Evolutionary conservation across 306 rosid species (phyloP).

Genomic region (Styphnolobium japonicum): DNA sequence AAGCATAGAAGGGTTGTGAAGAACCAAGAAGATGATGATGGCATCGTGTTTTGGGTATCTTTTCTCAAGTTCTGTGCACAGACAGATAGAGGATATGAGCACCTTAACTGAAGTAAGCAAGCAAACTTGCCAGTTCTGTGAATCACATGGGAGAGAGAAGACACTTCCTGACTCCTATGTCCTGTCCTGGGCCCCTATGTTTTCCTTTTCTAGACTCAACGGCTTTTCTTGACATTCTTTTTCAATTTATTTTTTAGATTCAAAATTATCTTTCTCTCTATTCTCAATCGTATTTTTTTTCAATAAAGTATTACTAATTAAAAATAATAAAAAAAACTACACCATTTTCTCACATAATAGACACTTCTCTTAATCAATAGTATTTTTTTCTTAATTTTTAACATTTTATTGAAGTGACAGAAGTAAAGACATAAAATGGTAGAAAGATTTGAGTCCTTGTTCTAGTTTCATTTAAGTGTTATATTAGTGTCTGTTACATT

Average conservation of each 20-base stretch:
- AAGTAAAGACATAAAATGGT: too few species aligned
- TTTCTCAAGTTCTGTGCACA: neutral
- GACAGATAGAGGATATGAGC: neutral
- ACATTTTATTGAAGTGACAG: too few species aligned
- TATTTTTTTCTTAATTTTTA: too few species aligned
- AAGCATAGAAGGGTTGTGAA: conserved; percentile 39
- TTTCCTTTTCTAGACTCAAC: neutral
- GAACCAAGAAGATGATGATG: conserved; percentile 37
- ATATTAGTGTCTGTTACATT: too few species aligned
- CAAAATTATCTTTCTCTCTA: too few species aligned
- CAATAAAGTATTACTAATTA: too few species aligned
- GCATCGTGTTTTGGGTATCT: conserved; percentile 23
- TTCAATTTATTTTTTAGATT: neutral
- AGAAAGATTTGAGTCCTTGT: too few species aligned
- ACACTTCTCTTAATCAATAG: too few species aligned
- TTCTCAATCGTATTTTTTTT: too few species aligned
- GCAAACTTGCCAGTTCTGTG: neutral
- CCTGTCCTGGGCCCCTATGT: conserved; percentile 13
- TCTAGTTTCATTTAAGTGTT: too few species aligned
- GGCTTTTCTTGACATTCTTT: neutral
- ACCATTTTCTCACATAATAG: too few species aligned
- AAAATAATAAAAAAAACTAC: too few species aligned
- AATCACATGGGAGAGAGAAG: conserved; percentile 34
- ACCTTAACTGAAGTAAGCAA: neutral
- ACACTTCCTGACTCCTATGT: neutral